Evolutionary conservation across 495 filamentous ascomycete species (phyloP).

Genomic region (Penicillium coffeae): DNA sequence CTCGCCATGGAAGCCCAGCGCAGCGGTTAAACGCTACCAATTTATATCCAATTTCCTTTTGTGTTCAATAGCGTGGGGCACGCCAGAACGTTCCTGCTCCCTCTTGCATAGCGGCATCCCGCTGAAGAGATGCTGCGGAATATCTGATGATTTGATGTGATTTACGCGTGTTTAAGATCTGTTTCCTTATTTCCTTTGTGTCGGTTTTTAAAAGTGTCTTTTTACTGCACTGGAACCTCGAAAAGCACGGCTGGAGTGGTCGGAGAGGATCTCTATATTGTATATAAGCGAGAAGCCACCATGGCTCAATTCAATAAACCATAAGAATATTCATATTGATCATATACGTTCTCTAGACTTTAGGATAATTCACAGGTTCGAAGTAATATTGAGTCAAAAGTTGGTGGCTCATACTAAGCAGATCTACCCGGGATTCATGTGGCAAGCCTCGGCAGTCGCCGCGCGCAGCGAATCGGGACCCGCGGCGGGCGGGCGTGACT

Average conservation of each 20-base stretch:
- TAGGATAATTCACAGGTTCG: too few relatives aligned
- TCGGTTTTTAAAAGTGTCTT: constrained; percentile 34
- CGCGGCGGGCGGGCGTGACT: constrained; percentile 13
- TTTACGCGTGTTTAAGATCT: constrained; percentile 29
- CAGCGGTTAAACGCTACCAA: constrained; percentile 20
- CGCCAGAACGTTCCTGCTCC: constrained; percentile 12
- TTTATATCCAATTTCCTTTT: background rate
- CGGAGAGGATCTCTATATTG: constrained; percentile 31
- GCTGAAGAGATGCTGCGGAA: constrained; percentile 6
- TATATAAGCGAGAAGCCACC: constrained; percentile 35
- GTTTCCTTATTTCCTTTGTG: constrained; percentile 20
- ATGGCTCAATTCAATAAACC: constrained; percentile 14
- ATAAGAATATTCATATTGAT: constrained; percentile 7
- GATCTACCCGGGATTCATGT: constrained; percentile 12
- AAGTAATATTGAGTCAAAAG: too few relatives aligned
- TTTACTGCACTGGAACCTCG: constrained; percentile 17
- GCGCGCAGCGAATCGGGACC: background rate
- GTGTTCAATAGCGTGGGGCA: constrained; percentile 13
- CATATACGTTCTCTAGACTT: too few relatives aligned
- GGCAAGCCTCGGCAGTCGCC: constrained; percentile 16
- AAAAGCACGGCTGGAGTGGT: constrained; percentile 27
- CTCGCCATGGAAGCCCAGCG: constrained; percentile 31
- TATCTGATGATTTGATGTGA: constrained; percentile 35
- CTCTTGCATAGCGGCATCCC: constrained; percentile 6
- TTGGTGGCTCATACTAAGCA: too few relatives aligned